Evolutionary conservation across 768 basidiomycete genomes (phyloP), one percentile per base, ranked within the genome.

Genomic region (Galerina marginata): DNA sequence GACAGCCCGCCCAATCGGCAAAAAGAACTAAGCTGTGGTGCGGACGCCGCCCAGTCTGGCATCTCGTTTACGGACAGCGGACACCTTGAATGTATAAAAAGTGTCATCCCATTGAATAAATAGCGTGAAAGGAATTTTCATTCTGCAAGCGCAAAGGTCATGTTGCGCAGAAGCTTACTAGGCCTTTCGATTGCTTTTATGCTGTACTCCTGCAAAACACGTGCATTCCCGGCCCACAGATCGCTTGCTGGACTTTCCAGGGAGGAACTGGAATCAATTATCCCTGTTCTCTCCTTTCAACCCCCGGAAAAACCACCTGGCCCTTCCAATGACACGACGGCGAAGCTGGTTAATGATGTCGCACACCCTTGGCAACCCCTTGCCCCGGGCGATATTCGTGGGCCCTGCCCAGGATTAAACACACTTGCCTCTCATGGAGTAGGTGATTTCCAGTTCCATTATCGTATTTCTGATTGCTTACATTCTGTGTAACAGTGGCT

Each of bases 371-470:
- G 67, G 67, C 60, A 60, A n/a, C 55, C 63, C 12, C 59, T 47
- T 20, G 44, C 61, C 20, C 54, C 53, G 26, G 61, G 48, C 9
- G 69, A 66, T 38, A 65, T 69, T 46, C 67, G 67, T 38, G 67
- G 67, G 0, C 67, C 67, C 29, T 69, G 67, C 36, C 67, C 67
- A 33, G 67, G 67, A 39, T 58, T 69, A 16, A 69, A 69, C 54
- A 67, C 67, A 4, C 58, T 69, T n/a, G 65, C 67, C 6, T 69
- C 67, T 33, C 67, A 69, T 60, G 67, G 67, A 52, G 67, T 69
- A 40, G 26, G 52, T 65, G 4, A n/a, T 42, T 36, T 26, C 16
- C 9, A 12, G 20, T 20, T 6, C 29, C 6, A 29, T 29, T 25
- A 9, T 20, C n/a, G 12, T 37, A 6, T 38, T 38, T 38, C 6